Base-by-base conservation (phyloP, 768 basidiomycete genomes). In the Tricholoma furcatifolium region DNA sequence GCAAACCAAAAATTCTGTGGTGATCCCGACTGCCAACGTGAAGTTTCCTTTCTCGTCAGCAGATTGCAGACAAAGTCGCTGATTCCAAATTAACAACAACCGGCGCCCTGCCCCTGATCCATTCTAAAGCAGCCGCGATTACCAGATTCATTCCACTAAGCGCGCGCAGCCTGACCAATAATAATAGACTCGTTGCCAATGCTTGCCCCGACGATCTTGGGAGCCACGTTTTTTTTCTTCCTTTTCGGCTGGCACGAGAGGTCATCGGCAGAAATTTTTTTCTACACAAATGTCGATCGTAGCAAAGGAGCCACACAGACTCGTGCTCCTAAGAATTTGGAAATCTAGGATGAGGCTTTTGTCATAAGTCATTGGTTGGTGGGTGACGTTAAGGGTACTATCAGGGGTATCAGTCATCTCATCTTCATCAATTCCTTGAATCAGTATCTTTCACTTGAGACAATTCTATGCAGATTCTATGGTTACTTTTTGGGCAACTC, bases 11-110 rank as follows among this genome's bases (percentile, higher is more conserved):
- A 56, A 56, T 49, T 38, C 47, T 36, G 21, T 48, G 50, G 44
- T 51, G 54, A 51, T 51, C 49, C 46, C 48, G 48, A 39, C 43
- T 36, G 15, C n/a, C 39, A 48, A 42, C 47, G 51, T 51, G 11
- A 51, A 39, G 18, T 52, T 58, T 35, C 57, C 51, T 47, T 59
- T 56, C 49, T 51, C 41, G 53, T 49, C 50, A 52, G 42, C 47
- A 58, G 55, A 43, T 43, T 38, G 43, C 39, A 50, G 40, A 48
- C 39, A 43, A 32, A 40, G 32, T 35, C 20, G 24, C 12, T 43
- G 40, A 53, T 18, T 39, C 38, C 9, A 35, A 45, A 46, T 47
- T 30, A 39, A 15, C 21, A 46, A 45, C 36, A 36, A 41, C 30
- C 47, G 47, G 53, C 41, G 53, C 24, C 53, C 53, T 54, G 53